Percentiles rank a stretch among this genome's conserved stretches.
These are phyloP conservation scores for Boletus reticuloceps DNA, from an alignment of 768 basidiomycete species.

Conservation along the genomic window DNA sequence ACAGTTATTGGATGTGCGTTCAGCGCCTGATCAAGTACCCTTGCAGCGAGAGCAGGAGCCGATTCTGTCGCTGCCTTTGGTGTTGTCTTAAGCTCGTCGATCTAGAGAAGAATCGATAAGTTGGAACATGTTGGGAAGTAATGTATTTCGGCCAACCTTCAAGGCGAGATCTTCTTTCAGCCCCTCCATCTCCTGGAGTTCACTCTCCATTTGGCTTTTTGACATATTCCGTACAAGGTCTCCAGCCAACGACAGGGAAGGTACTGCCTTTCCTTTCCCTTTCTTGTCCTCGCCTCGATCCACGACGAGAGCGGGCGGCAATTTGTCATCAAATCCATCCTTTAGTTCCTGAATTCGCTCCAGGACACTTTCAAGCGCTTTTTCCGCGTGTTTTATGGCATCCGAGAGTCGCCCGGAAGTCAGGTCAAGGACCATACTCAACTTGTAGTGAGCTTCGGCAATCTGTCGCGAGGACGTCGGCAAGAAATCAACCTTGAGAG, in stretches of 20 bases:
- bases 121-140: neutral
- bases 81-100: slow-evolving; percentile 85
- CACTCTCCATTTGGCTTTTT: slow-evolving; percentile 68
- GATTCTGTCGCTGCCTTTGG: slow-evolving; percentile 60
- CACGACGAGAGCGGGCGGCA: slow-evolving; percentile 30
- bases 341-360: slow-evolving; percentile 61
- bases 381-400: slow-evolving; percentile 78
- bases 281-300: slow-evolving; percentile 44
- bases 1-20: slow-evolving; percentile 42
- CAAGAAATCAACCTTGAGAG: slow-evolving; percentile 69
- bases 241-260: slow-evolving; percentile 34
- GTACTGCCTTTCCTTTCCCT: slow-evolving; percentile 73
- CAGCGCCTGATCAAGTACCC: slow-evolving; percentile 69
- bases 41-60: slow-evolving; percentile 70
- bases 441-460: slow-evolving; percentile 91
- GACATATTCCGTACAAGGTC: slow-evolving; percentile 66
- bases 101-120: slow-evolving; percentile 42
- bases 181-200: slow-evolving; percentile 75
- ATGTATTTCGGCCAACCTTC: slow-evolving; percentile 51
- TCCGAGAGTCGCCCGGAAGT: slow-evolving; percentile 81
- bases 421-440: slow-evolving; percentile 90
- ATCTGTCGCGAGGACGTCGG: slow-evolving; percentile 90
- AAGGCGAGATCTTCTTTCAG: slow-evolving; percentile 79
- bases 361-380: slow-evolving; percentile 76
- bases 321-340: slow-evolving; percentile 39